Conservation (phyloP, 2,329 filamentous ascomycete genomes). For the Trichophyton equinum region DNA sequence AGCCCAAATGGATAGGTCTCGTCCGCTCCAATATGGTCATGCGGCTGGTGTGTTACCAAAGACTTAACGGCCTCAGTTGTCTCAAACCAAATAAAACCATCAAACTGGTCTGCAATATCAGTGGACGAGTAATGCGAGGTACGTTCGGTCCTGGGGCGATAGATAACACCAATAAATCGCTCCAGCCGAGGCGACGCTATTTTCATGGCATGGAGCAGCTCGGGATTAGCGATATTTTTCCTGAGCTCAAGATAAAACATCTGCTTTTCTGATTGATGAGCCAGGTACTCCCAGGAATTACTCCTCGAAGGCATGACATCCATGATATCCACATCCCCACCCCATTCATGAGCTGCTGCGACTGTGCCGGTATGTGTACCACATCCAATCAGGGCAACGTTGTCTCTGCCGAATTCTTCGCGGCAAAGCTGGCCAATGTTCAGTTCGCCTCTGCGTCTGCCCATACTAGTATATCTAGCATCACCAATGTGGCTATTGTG, state of each 20-base stretch:
- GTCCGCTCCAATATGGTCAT: conserved; percentile 29
- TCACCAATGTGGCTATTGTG: conserved; percentile 45
- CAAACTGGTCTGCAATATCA: conserved; percentile 38
- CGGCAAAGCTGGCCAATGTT: conserved; percentile 45
- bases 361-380: conserved; percentile 41
- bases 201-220: conserved; percentile 27
- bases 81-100: conserved; percentile 42
- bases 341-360: conserved; percentile 41
- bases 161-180: conserved; percentile 44
- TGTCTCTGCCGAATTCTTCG: conserved; percentile 30
- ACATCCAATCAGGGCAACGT: conserved; percentile 37
- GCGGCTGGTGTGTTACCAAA: conserved; percentile 36
- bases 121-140: conserved; percentile 39
- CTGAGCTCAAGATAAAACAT: conserved; percentile 39
- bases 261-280: conserved; percentile 36
- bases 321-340: conserved; percentile 41
- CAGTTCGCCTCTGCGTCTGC: conserved; percentile 32
- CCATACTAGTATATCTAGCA: conserved; percentile 41
- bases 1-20: conserved; percentile 44
- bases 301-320: conserved; percentile 33
- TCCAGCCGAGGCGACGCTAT: conserved; percentile 30
- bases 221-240: conserved; percentile 22
- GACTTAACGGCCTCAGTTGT: conserved; percentile 33
- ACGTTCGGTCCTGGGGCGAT: conserved; percentile 38
- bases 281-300: conserved; percentile 39